These are phyloP conservation scores for Cystobasidium ongulense DNA, from an alignment of 768 basidiomycete genomes.

Conservation along the genomic window DNA sequence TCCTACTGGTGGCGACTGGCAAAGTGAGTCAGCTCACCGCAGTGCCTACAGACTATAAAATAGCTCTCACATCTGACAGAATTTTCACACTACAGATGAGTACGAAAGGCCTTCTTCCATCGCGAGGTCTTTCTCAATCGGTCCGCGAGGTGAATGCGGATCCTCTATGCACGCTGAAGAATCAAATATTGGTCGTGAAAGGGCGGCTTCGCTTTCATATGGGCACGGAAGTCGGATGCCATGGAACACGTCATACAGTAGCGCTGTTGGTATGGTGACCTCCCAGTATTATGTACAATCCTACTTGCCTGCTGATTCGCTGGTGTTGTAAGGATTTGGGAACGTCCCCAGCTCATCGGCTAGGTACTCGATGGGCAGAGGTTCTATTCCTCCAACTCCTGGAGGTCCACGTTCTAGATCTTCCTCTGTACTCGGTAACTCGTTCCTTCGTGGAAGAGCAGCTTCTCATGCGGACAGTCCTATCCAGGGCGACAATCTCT, in stretches of 20 bases:
- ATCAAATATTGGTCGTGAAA: conserved; percentile 8
- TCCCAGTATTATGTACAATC: background rate
- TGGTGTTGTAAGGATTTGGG: background rate
- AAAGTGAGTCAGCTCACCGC: background rate
- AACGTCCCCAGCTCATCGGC: background rate
- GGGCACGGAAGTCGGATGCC: conserved; percentile 14
- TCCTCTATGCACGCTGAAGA: background rate
- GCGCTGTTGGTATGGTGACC: background rate
- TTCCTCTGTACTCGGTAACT: background rate
- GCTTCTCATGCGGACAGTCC: background rate
- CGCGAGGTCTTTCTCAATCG: background rate
- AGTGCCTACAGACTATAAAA: no score
- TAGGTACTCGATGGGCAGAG: background rate
- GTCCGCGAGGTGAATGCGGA: background rate
- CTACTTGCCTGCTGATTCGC: background rate
- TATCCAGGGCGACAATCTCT: background rate
- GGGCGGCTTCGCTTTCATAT: conserved; percentile 3
- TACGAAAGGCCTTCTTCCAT: background rate
- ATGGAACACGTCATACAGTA: conserved; percentile 3
- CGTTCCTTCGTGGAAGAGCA: background rate
- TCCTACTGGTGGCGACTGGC: background rate
- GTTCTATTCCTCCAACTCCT: background rate
- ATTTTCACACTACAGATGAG: background rate
- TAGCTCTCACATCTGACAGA: no score
- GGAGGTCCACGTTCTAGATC: background rate